phyloP scores from a whole-genome alignment of 2,329 filamentous ascomycete genomes.

The Cryphonectria radicalis region DNA sequence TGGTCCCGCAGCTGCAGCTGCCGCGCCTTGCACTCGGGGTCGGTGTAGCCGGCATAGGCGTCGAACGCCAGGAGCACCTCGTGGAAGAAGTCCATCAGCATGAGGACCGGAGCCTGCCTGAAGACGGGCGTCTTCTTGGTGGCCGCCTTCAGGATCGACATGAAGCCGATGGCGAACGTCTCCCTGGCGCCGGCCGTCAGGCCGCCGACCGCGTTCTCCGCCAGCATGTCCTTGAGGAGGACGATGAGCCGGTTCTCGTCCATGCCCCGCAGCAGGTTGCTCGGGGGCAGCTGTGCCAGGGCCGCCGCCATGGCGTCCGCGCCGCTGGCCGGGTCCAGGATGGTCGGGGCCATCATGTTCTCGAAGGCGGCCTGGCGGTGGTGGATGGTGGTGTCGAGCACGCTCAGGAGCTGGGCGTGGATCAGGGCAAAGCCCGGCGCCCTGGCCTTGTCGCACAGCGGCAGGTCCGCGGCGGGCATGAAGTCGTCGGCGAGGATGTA shows the following conservation, averaged over 20 bases:
- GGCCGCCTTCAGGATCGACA: slow-evolving; percentile 71
- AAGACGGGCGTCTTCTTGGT: slow-evolving; percentile 78
- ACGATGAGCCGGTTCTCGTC: slow-evolving; percentile 86
- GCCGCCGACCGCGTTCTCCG: slow-evolving; percentile 44
- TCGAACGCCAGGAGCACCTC: slow-evolving; percentile 72
- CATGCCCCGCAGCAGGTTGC: slow-evolving; percentile 78
- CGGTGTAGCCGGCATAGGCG: slow-evolving; percentile 47
- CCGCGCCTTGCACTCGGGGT: slow-evolving; percentile 13
- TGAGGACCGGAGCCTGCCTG: slow-evolving; percentile 83
- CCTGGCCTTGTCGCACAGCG: slow-evolving; percentile 60
- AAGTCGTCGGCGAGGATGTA: slow-evolving; percentile 79
- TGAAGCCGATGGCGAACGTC: slow-evolving; percentile 78
- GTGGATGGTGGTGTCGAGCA: slow-evolving; percentile 83
- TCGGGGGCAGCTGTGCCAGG: slow-evolving; percentile 62
- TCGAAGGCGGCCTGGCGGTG: slow-evolving; percentile 70
- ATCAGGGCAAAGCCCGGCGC: slow-evolving; percentile 80
- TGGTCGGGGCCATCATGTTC: slow-evolving; percentile 45
- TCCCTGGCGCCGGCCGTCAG: slow-evolving; percentile 55
- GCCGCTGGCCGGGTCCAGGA: slow-evolving; percentile 51
- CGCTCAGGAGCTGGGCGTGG: slow-evolving; percentile 78
- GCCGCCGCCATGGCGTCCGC: slow-evolving; percentile 70
- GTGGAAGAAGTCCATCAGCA: slow-evolving; percentile 89
- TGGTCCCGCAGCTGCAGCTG: slow-evolving; percentile 42
- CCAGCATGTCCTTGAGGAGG: slow-evolving; percentile 79
- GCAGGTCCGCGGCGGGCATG: slow-evolving; percentile 59